phyloP scores from a whole-genome alignment of 192 early-diverging fungal species.

The Coemansia sp. region DNA sequence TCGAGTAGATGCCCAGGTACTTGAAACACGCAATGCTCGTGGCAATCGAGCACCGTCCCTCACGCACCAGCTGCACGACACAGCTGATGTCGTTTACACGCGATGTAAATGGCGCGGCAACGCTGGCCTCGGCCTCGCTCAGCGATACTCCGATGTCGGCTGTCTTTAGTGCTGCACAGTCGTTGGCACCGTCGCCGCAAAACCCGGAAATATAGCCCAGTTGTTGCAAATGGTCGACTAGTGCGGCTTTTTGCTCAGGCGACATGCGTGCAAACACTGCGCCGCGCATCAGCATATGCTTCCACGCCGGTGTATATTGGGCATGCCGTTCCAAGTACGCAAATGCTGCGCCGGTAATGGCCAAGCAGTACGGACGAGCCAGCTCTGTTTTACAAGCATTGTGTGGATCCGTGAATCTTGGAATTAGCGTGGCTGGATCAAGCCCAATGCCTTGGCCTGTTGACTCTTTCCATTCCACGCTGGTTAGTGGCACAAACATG shows the following conservation, averaged over 20 bases:
- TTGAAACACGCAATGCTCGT: constrained; percentile 98
- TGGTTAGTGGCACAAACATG: constrained; percentile 4
- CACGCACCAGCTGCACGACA: constrained; percentile 79
- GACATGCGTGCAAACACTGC: constrained; percentile 96
- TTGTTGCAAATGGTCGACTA: constrained; percentile 80
- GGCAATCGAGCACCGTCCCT: constrained; percentile 94
- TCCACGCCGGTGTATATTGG: constrained; percentile 56
- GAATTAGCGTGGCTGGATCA: constrained; percentile 51
- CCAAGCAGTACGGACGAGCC: constrained; percentile 67
- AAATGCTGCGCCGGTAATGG: constrained; percentile 93
- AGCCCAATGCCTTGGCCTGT: constrained; percentile 51
- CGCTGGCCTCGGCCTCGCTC: constrained; percentile 95
- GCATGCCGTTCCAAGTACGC: constrained; percentile 57
- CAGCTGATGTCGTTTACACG: constrained; percentile 80
- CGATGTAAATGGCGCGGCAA: constrained; percentile 97
- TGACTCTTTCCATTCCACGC: constrained; percentile 54
- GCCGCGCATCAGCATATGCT: constrained; percentile 79
- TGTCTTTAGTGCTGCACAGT: constrained; percentile 91
- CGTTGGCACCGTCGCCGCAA: constrained; percentile 98
- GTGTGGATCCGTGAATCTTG: constrained; percentile 4
- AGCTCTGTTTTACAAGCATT: constrained; percentile 5
- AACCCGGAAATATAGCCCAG: constrained; percentile 92
- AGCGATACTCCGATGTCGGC: constrained; percentile 95
- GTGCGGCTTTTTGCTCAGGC: constrained; percentile 92
- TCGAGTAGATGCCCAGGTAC: constrained; percentile 95